Percentiles rank a stretch among this genome's conserved stretches.
Evolutionary conservation across 306 rosid species (phyloP).

Genomic region (Cucumis hystrix): DNA sequence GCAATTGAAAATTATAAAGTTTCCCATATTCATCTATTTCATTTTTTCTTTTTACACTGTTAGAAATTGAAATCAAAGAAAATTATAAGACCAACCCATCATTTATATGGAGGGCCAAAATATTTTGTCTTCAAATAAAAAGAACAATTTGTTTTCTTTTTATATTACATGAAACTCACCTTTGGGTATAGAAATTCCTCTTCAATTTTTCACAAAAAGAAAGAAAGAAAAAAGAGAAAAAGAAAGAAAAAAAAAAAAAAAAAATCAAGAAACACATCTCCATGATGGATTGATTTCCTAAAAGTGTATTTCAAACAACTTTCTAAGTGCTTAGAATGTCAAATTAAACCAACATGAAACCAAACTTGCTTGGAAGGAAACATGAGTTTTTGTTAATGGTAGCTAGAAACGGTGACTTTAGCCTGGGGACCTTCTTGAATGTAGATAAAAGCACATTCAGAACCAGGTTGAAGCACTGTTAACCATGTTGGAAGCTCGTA

Average conservation of each 20-base stretch:
- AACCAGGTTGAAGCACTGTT: slow-evolving; percentile 43
- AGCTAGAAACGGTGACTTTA: slow-evolving; percentile 32
- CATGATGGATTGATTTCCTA: background rate
- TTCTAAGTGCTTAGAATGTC: too few relatives aligned
- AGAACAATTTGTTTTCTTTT: background rate
- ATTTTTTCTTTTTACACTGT: too few relatives aligned
- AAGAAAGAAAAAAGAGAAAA: too few relatives aligned
- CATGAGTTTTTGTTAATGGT: slow-evolving; percentile 19
- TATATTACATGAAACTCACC: background rate
- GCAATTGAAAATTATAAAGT: too few relatives aligned
- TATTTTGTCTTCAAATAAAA: background rate
- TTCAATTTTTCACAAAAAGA: background rate
- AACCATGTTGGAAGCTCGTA: slow-evolving; percentile 65
- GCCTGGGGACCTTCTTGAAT: slow-evolving; percentile 88
- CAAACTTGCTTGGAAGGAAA: background rate
- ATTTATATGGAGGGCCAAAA: background rate
- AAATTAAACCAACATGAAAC: background rate
- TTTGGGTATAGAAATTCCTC: background rate
- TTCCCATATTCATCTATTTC: too few relatives aligned
- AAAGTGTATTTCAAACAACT: too few relatives aligned
- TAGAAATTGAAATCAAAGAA: background rate
- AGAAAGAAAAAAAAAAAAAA: too few relatives aligned
- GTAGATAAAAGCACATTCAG: slow-evolving; percentile 47
- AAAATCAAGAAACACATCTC: background rate
- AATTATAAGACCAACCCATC: background rate